Percentiles rank a stretch among this genome's conserved stretches.
Evolutionary conservation across 1,284 basidiomycete species (phyloP).

Genomic region (Ganoderma multipileum): DNA sequence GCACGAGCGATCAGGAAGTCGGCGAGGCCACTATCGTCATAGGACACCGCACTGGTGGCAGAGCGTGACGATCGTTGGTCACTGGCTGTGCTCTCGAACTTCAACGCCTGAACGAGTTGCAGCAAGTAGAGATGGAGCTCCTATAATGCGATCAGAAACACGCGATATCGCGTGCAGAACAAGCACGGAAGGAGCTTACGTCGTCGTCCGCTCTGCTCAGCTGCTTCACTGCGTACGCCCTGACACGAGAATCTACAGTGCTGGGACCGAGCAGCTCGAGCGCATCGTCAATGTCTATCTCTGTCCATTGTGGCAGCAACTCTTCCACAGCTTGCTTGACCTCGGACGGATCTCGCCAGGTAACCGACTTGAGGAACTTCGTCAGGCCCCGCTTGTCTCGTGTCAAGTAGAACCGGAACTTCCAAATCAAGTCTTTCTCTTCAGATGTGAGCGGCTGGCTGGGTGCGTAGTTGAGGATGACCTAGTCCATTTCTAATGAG

Average conservation of each 20-base stretch:
- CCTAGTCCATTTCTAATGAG: slow-evolving; percentile 52
- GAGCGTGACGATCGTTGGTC: slow-evolving; percentile 52
- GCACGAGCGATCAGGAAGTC: slow-evolving; percentile 92
- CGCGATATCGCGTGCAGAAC: slow-evolving; percentile 7
- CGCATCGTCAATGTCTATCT: slow-evolving; percentile 96
- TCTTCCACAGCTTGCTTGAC: slow-evolving; percentile 98
- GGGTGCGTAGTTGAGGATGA: slow-evolving; percentile 91
- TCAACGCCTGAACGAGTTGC: slow-evolving; percentile 97
- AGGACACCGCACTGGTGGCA: slow-evolving; percentile 57
- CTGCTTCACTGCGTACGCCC: slow-evolving; percentile 94
- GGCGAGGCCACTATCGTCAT: slow-evolving; percentile 85
- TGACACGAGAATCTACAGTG: slow-evolving; percentile 90
- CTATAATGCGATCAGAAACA: slow-evolving; percentile 45
- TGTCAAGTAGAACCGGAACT: slow-evolving; percentile 96
- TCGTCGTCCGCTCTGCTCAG: slow-evolving; percentile 94
- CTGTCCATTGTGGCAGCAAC: slow-evolving; percentile 94
- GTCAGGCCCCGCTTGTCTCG: slow-evolving; percentile 92
- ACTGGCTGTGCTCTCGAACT: slow-evolving; percentile 85
- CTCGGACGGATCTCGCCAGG: slow-evolving; percentile 95
- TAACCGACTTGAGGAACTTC: slow-evolving; percentile 98
- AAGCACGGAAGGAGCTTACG: slow-evolving; percentile 50
- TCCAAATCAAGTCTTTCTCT: slow-evolving; percentile 98
- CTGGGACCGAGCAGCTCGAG: slow-evolving; percentile 93
- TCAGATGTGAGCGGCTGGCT: slow-evolving; percentile 88
- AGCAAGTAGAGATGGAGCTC: slow-evolving; percentile 93